These are phyloP conservation scores for Neoboletus magnificus DNA, from an alignment of 768 basidiomycete genomes.

Conservation along the genomic window DNA sequence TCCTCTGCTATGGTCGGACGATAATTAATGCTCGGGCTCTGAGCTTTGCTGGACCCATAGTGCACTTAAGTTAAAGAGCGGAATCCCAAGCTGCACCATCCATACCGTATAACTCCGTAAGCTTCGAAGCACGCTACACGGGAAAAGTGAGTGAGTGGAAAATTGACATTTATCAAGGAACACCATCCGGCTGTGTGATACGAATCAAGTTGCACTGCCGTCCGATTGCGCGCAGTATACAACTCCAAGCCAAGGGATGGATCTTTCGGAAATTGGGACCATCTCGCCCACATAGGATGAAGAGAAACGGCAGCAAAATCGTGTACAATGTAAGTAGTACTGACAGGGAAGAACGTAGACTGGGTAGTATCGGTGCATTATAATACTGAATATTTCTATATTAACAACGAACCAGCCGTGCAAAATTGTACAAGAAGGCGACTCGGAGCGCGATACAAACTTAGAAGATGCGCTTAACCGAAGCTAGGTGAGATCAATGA, in stretches of 20 bases:
- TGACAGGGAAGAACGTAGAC: not conserved
- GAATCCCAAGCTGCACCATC: not conserved
- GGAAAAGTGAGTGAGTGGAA: not conserved
- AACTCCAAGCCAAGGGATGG: too few relatives aligned
- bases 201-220: not conserved
- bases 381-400: not conserved
- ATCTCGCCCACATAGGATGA: not conserved
- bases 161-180: not conserved
- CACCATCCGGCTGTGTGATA: not conserved
- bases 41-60: too few relatives aligned
- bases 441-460: not conserved
- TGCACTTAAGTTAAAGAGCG: not conserved
- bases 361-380: not conserved
- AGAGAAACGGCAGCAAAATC: not conserved
- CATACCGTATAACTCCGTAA: too few relatives aligned
- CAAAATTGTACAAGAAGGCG: not conserved
- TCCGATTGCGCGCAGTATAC: not conserved
- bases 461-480: not conserved
- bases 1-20: too few relatives aligned
- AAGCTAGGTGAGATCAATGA: constrained; percentile 20
- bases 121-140: not conserved
- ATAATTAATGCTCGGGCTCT: not conserved
- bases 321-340: not conserved
- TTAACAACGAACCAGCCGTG: not conserved
- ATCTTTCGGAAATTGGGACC: too few relatives aligned